Evolutionary conservation across 1,284 basidiomycete species (phyloP).

Genomic region (Sporisorium scitamineum): DNA sequence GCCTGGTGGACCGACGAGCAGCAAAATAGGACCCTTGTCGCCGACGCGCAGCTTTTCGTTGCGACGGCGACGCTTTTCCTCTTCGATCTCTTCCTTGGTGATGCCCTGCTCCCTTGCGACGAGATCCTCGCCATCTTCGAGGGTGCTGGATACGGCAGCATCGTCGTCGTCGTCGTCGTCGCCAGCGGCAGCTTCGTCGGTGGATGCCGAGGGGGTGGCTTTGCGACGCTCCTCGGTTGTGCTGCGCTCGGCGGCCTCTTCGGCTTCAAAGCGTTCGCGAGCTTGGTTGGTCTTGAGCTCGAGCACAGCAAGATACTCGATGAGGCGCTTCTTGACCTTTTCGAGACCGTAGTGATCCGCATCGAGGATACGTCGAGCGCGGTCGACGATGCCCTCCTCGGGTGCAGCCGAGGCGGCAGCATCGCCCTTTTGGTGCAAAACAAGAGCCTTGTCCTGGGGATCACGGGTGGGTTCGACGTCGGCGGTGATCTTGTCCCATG

Average conservation of each 20-base stretch:
- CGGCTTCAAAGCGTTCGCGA: conserved; percentile 53
- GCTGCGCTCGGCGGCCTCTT: conserved; percentile 44
- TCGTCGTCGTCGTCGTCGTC: conserved; percentile 27
- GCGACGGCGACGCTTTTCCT: conserved; percentile 41
- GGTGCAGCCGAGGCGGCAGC: conserved; percentile 1
- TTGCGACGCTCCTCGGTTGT: conserved; percentile 35
- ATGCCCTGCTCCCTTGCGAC: conserved; percentile 35
- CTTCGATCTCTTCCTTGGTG: conserved; percentile 41
- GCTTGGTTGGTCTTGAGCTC: conserved; percentile 69
- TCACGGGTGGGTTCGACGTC: conserved; percentile 44
- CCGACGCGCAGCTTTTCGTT: conserved; percentile 52
- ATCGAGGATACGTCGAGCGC: conserved; percentile 68
- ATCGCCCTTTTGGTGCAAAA: conserved; percentile 31
- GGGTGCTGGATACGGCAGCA: conserved; percentile 10
- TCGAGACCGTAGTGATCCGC: conserved; percentile 71
- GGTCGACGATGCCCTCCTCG: conserved; percentile 61
- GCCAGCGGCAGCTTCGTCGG: conserved; percentile 26
- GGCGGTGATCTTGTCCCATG: conserved; percentile 66
- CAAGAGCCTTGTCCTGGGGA: conserved; percentile 32
- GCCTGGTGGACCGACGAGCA: conserved; percentile 73
- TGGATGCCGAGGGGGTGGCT: conserved; percentile 25
- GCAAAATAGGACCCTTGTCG: conserved; percentile 80
- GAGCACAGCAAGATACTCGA: conserved; percentile 71
- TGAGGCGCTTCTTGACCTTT: conserved; percentile 71
- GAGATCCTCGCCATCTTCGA: conserved; percentile 29